phyloP scores from a whole-genome alignment of 1,284 basidiomycete species.

The Leccinum fuscescens region DNA sequence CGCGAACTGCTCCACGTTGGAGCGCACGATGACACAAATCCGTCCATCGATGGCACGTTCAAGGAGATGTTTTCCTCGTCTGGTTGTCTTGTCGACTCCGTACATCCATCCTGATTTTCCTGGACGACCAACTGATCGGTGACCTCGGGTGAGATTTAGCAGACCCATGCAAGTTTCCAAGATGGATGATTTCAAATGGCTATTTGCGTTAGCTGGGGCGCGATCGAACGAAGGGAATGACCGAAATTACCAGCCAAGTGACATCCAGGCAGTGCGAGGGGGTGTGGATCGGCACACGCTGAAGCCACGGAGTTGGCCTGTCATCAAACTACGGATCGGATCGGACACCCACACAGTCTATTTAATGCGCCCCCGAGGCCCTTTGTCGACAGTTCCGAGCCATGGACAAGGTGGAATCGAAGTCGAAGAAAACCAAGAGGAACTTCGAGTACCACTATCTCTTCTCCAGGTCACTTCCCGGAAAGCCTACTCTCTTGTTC shows the following conservation, averaged over 20 bases:
- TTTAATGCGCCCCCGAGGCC: constrained; percentile 9
- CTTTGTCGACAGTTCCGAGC: background rate
- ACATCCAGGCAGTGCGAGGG: constrained; percentile 15
- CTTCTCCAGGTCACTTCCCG: constrained; percentile 22
- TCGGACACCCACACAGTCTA: constrained; percentile 10
- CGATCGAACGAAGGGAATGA: constrained; percentile 5
- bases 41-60: background rate
- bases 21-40: background rate
- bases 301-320: constrained; percentile 10
- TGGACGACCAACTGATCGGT: constrained; percentile 1
- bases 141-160: background rate
- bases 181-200: constrained; percentile 4
- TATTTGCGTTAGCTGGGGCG: background rate
- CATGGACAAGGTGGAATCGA: constrained; percentile 31
- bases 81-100: background rate
- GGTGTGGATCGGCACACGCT: constrained; percentile 21
- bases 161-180: background rate
- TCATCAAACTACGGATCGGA: constrained; percentile 17
- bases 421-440: constrained; percentile 27
- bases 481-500: constrained; percentile 42
- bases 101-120: background rate
- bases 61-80: background rate
- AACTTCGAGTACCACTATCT: constrained; percentile 33
- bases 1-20: background rate
- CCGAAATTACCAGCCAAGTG: constrained; percentile 1